These are phyloP conservation scores for Pleurotus giganteus DNA, from an alignment of 768 basidiomycete species.

Conservation along the genomic window DNA sequence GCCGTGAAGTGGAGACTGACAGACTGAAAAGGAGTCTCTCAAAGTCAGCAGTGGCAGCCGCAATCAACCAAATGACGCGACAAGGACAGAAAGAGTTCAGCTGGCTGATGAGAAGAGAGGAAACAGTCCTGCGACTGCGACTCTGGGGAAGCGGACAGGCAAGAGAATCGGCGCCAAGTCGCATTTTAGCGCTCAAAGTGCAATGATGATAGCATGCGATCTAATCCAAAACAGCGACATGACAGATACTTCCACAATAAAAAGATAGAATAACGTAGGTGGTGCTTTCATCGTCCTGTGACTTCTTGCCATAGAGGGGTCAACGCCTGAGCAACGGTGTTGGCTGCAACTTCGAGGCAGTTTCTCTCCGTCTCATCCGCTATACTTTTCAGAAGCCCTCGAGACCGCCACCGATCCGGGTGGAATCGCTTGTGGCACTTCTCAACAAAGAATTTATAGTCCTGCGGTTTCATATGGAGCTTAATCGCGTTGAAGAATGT, in stretches of 20 bases:
- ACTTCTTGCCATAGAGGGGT: constrained; percentile 64
- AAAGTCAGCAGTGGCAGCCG: neutral
- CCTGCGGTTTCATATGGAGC: constrained; percentile 37
- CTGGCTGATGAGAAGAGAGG: neutral
- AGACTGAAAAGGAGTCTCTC: neutral
- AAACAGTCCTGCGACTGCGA: neutral
- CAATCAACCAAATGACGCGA: constrained; percentile 1
- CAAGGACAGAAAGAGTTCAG: neutral
- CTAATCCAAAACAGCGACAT: neutral
- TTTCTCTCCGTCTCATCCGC: constrained; percentile 54
- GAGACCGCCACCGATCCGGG: constrained; percentile 76
- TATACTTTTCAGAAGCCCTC: constrained; percentile 58
- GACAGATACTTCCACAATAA: constrained; percentile 1
- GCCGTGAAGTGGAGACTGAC: neutral
- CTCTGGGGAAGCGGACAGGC: neutral
- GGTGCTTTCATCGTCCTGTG: constrained; percentile 20
- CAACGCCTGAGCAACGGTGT: constrained; percentile 70
- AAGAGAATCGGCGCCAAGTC: constrained; percentile 6
- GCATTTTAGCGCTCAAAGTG: neutral
- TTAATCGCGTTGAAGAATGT: constrained; percentile 61
- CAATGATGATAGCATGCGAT: neutral
- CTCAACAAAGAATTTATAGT: constrained; percentile 65
- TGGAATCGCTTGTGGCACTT: constrained; percentile 76
- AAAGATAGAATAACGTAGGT: constrained; percentile 12
- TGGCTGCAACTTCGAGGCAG: constrained; percentile 62